Evolutionary conservation across 331 rosid genomes (phyloP).

Genomic region (Quercus lobata): DNA sequence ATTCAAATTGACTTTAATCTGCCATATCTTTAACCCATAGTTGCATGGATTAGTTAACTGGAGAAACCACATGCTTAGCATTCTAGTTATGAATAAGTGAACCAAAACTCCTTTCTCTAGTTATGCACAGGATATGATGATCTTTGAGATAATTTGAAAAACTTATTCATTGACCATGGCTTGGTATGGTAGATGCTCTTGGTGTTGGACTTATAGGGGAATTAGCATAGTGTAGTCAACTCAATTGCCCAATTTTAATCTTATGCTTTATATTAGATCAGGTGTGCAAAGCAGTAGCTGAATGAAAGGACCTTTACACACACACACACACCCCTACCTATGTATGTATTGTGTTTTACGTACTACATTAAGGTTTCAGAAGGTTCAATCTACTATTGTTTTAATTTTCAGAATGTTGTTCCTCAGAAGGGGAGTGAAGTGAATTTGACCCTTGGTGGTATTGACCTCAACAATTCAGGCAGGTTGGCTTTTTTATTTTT

Average conservation of each 20-base stretch:
- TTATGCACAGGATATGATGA: too few relatives aligned
- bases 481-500: conserved; percentile 74
- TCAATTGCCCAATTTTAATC: background rate
- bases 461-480: conserved; percentile 99
- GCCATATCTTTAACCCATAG: background rate
- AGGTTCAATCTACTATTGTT: conserved; percentile 6
- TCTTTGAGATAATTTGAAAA: background rate
- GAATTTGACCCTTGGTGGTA: conserved; percentile 97
- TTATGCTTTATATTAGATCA: background rate
- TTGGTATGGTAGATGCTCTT: too few relatives aligned
- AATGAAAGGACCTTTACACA: background rate
- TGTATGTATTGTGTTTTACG: background rate
- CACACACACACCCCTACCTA: background rate
- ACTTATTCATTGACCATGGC: background rate
- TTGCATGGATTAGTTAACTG: background rate
- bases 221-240: background rate
- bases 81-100: background rate
- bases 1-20: background rate
- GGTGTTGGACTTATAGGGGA: background rate
- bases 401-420: conserved; percentile 57
- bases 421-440: conserved; percentile 80
- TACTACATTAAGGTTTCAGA: background rate
- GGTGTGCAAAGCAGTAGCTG: background rate
- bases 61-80: background rate
- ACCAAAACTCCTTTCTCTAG: background rate